Base-by-base conservation (phyloP, 2,329 filamentous ascomycete species). In the Hansfordia pulvinata region DNA sequence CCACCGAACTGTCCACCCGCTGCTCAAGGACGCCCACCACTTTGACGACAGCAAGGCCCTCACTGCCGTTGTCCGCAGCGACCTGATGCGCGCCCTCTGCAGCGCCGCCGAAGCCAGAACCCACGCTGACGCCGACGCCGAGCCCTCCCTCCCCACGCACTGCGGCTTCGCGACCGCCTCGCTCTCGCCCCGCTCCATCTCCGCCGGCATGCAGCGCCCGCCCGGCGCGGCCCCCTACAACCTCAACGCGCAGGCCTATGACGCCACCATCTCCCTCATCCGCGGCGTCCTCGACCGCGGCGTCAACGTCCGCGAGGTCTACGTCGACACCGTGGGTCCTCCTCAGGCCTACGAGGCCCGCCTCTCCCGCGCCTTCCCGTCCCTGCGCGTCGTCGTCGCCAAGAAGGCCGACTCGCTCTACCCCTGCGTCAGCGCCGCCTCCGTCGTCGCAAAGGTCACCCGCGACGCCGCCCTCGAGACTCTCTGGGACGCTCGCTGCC, bases 31-130 rank as follows among this genome's bases (percentile, higher is more conserved):
- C 19, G 72, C 74, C 4, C 78, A 93, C 58, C 80, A 77, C 59
- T 94, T 94, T 56, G 80, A 94, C 61, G 88, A 96, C 62, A 92
- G 81, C 49, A 96, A 96, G 58, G 82, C 85, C 5, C 71, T 96
- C 20, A 92, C 80, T 0, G 71, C 86, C 0, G 58, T 64, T n/a
- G 72, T 88, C 19, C 83, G 88, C 36, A 76, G 80, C 10, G 53
- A 63, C 7, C 69, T 96, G 9, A 68, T 77, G 65, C 50, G 56
- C 20, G 63, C 64, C 3, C 69, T 94, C 23, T 93, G 84, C 60
- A 78, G 44, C 41, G 5, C 9, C 23, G 12, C 23, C 16, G 14
- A 25, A 16, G 8, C 17, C 24, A 18, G 10, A 8, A 10, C 22
- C 22, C n/a, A n/a, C n/a, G n/a, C n/a, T n/a, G n/a, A n/a, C n/a